phyloP scores from a whole-genome alignment of 805 yeast species.

The Teunomyces funiuensis region DNA sequence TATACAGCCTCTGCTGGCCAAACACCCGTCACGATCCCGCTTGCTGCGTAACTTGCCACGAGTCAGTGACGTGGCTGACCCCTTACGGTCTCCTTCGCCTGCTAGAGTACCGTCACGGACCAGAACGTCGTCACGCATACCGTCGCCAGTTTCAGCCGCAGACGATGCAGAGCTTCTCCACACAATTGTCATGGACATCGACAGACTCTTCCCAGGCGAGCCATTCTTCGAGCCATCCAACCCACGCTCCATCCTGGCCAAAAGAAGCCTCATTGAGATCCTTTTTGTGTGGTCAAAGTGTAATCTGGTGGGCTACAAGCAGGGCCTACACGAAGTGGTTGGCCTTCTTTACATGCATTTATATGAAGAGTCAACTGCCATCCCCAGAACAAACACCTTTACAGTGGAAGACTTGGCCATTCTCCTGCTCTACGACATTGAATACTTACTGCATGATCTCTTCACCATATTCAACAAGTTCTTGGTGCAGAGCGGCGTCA shows the following conservation, averaged over 20 bases:
- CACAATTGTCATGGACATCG: conserved; percentile 49
- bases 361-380: conserved; percentile 31
- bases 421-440: conserved; percentile 36
- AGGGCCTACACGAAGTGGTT: conserved; percentile 55
- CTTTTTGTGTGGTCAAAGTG: conserved; percentile 52
- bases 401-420: conserved; percentile 33
- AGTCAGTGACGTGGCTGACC: background rate
- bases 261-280: conserved; percentile 39
- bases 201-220: conserved; percentile 53
- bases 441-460: conserved; percentile 42
- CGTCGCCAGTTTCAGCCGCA: conserved; percentile 8
- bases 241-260: conserved; percentile 18
- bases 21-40: background rate
- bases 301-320: conserved; percentile 43
- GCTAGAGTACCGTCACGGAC: background rate
- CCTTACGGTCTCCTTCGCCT: background rate
- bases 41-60: background rate
- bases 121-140: background rate
- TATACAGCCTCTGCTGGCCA: too few relatives aligned
- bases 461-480: conserved; percentile 45
- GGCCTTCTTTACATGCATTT: conserved; percentile 48
- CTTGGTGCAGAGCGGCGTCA: conserved; percentile 41
- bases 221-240: conserved; percentile 23
- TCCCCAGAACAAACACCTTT: conserved; percentile 14
- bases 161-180: conserved; percentile 42